Base-by-base conservation (phyloP, 2,329 filamentous ascomycete genomes). In the Aspergillus pseudonomiae region DNA sequence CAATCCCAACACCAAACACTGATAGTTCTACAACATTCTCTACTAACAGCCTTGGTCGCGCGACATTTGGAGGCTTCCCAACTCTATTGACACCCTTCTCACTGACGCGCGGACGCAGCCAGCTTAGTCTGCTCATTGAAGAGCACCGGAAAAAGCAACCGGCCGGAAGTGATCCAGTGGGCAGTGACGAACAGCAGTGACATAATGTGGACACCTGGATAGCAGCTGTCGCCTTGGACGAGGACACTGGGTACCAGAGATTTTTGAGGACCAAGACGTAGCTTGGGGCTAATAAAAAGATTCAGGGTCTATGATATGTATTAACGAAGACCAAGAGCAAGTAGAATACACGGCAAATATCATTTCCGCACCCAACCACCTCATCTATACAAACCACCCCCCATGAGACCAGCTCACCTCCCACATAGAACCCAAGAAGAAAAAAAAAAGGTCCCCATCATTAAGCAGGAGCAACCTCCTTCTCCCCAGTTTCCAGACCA, bases 401-500 rank as follows among this genome's bases (percentile, higher is more conserved):
- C 16, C 26, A 30, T 30, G 12, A 32, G 50, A 62, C 43, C 56
- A 56, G 45, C 52, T 30, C 34, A 57, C 21, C 32, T 21, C 53
- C 34, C 30, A 26, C 6, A 32, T 52, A 54, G 45, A 26, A 12
- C 21, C 26, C 1, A 12, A 34, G 7, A 14, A 16, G 41, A 41
- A 21, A n/a, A 39, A 9, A 16, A 30, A 30, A 65, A 36, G 26
- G 41, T 54, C 21, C 55, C n/a, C 24, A 26, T 16, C 39, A 19
- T 24, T 55, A 59, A n/a, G 26, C 43, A 12, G 60, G 34, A 11
- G 43, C 43, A 32, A n/a, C 64, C 55, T 70, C 70, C 67, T 73
- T 71, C 68, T 71, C 71, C 59, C 64, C 70, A 64, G 63, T 67
- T 28, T 65, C 65, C 14, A 67, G 62, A 30, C 67, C 68, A 60